Conservation (phyloP, 495 filamentous ascomycete genomes). For the Xylaria palmicola region DNA sequence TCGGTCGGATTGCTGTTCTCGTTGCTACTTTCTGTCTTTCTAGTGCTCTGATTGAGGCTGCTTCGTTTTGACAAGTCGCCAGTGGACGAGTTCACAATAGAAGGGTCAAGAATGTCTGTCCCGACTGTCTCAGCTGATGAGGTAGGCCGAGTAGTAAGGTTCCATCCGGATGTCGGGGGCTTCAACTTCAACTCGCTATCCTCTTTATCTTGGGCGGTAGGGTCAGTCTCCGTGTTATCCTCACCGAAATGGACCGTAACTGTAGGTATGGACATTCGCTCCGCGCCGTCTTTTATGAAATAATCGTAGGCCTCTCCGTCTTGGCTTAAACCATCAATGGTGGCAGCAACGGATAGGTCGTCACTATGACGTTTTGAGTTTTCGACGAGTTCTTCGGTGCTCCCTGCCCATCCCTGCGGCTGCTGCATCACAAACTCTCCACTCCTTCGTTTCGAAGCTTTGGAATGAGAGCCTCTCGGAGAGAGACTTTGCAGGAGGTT, state of each 20-base stretch:
- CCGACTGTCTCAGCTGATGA: conserved; percentile 28
- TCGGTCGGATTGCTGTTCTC: conserved; percentile 15
- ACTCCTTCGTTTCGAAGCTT: conserved; percentile 15
- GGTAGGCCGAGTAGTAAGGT: conserved; percentile 16
- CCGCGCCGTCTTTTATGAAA: background rate
- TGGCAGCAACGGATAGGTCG: conserved; percentile 51
- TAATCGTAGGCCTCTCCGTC: conserved; percentile 30
- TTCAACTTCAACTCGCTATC: background rate
- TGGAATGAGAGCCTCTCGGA: conserved; percentile 24
- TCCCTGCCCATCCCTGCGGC: conserved; percentile 30
- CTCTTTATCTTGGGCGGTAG: background rate
- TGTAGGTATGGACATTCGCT: conserved; percentile 17
- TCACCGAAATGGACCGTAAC: conserved; percentile 28
- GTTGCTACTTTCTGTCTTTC: conserved; percentile 17
- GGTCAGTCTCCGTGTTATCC: background rate
- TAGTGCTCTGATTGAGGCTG: conserved; percentile 18
- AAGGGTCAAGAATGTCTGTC: conserved; percentile 27
- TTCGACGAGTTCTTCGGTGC: conserved; percentile 44
- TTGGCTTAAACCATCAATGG: conserved; percentile 50
- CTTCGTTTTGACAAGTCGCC: conserved; percentile 19
- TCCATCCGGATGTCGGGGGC: background rate
- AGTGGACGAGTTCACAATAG: conserved; percentile 11
- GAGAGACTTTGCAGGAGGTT: conserved; percentile 49
- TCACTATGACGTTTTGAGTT: conserved; percentile 20
- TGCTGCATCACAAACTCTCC: conserved; percentile 25